phyloP scores from a whole-genome alignment of 208 protist genomes.

The Eutreptiella sp. region DNA sequence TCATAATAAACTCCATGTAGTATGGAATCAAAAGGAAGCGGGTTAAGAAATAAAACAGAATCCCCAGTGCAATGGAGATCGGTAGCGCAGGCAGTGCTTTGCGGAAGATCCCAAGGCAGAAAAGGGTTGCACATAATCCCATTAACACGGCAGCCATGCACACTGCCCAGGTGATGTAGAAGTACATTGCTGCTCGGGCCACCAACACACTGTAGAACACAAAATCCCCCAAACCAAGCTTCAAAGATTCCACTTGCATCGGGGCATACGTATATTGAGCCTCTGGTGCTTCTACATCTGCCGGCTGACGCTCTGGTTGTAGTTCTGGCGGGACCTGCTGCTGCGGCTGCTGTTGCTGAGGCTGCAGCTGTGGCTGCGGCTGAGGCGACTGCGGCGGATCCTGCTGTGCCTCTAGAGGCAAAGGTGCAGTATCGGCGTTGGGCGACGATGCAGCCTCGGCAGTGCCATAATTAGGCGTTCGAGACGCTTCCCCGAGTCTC shows the following conservation, averaged over 20 bases:
- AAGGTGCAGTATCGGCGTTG: too few relatives aligned
- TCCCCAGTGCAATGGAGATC: slow-evolving; percentile 32
- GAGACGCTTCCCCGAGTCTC: neutral
- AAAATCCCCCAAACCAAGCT: slow-evolving; percentile 35
- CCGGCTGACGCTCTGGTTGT: too few relatives aligned
- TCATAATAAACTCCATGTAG: too few relatives aligned
- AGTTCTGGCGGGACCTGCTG: too few relatives aligned
- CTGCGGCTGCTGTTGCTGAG: too few relatives aligned
- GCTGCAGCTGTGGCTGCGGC: too few relatives aligned
- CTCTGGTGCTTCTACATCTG: too few relatives aligned
- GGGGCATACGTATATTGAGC: too few relatives aligned
- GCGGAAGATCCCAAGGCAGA: slow-evolving; percentile 18
- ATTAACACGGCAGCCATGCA: slow-evolving; percentile 33
- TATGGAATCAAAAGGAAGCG: slow-evolving; percentile 26
- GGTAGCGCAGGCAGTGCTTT: slow-evolving; percentile 33
- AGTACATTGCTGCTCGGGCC: slow-evolving; percentile 28
- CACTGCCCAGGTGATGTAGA: slow-evolving; percentile 9
- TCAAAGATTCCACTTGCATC: slow-evolving; percentile 29
- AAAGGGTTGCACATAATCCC: slow-evolving; percentile 29
- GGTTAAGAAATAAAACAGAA: slow-evolving; percentile 27
- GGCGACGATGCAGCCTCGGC: too few relatives aligned
- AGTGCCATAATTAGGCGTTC: too few relatives aligned
- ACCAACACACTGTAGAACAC: slow-evolving; percentile 34
- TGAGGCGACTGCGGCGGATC: neutral
- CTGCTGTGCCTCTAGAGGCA: neutral